Evolutionary conservation across 106 monocot genomes (phyloP), one percentile per base, ranked within the genome.

Genomic region (Hemerocallis citrina): DNA sequence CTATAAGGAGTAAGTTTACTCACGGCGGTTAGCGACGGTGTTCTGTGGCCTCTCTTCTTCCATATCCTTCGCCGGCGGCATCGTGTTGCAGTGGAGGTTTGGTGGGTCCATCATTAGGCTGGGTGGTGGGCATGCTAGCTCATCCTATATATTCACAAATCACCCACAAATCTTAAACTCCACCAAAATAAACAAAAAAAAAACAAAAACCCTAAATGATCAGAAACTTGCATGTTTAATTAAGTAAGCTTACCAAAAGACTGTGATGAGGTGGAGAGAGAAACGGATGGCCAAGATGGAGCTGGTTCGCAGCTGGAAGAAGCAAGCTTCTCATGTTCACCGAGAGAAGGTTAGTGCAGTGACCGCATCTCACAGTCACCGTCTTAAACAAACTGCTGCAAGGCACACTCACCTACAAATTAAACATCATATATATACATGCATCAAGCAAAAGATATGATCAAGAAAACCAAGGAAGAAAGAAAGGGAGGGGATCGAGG

Each of bases 261-360:
- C 55, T 82, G 40, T 70, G 75, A 68, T 86, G 86, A 27, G 71
- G 17, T 1, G 81, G 74, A 19, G 78, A 13, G 46, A 82, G 63
- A 72, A 80, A 66, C 17, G 77, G 25, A 38, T 85, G 81, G 52
- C 72, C 64, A n/a, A 81, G 62, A 14, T 80, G 85, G 32, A 89
- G 77, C 71, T 80, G 89, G 64, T 81, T 74, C 43, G 74, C 41
- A 4, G 76, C 50, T 1, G 93, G 77, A 28, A 91, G 68, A 10
- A 87, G 84, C 45, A 96, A 70, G 15, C 76, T 79, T 6, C 95
- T 69, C 94, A 95, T 95, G 74, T 95, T 95, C 57, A 95, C 94
- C 5, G 86, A 77, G 71, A 95, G 89, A 3, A 95, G 80, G 70
- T 83, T 95, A 40, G 73, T 81, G 80, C 94, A 95, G 85, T 89